Evolutionary conservation across 345 rosid species (phyloP).

Genomic region (Trapa bicornis): DNA sequence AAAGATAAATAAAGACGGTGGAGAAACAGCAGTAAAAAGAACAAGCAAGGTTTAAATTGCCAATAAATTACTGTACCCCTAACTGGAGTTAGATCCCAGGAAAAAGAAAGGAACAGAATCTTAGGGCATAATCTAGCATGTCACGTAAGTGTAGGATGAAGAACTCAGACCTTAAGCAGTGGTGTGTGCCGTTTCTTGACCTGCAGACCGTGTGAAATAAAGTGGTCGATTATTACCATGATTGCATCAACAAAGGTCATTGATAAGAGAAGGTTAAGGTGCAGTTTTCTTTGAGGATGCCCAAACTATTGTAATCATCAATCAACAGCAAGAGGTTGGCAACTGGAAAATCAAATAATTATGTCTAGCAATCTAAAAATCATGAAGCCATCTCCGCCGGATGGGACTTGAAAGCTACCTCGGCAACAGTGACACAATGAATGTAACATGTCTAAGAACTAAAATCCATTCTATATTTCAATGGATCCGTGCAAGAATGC

Average conservation of each 20-base stretch:
- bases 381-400: background rate
- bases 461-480: background rate
- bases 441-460: background rate
- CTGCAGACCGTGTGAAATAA: conserved; percentile 23
- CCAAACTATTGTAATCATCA: background rate
- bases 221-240: conserved; percentile 4
- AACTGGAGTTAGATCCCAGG: background rate
- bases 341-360: background rate
- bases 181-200: conserved; percentile 65
- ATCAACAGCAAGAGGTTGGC: background rate
- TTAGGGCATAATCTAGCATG: background rate
- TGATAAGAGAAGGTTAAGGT: background rate
- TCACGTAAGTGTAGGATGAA: background rate
- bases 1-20: background rate
- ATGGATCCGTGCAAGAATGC: background rate
- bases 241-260: background rate
- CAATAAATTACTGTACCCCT: background rate
- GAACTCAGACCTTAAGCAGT: conserved; percentile 37
- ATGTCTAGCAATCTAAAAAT: background rate
- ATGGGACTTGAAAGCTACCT: background rate
- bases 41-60: background rate
- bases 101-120: background rate
- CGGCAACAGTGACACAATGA: background rate
- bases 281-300: background rate
- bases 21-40: background rate